Evolutionary conservation across 495 filamentous ascomycete species (phyloP), one percentile per base, ranked within the genome.

Genomic region (Staphylotrichum longicolle): DNA sequence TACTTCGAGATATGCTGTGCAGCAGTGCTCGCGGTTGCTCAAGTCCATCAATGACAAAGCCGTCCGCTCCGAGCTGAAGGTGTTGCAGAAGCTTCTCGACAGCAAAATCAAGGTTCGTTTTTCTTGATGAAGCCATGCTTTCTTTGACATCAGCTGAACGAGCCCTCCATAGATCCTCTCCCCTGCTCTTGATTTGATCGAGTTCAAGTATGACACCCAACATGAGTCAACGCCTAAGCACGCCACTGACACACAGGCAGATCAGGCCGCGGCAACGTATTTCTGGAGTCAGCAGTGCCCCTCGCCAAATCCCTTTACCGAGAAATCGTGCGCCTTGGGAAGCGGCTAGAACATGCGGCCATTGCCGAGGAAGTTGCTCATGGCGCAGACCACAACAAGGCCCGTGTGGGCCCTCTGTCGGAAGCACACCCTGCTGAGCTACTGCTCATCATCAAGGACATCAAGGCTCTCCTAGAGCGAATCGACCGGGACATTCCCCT

Each of bases 401-500:
- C 78, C 14, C 79, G 76, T 63, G 67, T 68, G 8, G 64, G 49
- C 41, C 63, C 58, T 15, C 58, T 68, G 56, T 63, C 72, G 2
- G 69, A 74, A 7, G 60, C 62, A 15, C 74, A 77, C 72, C 65
- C 80, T 44, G 76, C 78, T 27, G 86, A 94, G 70, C 75, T 96
- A 42, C 82, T 87, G 64, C 70, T 75, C 39, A 87, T 96, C 51
- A 85, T 91, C 54, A 72, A 74, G 30, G 90, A 91, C 50, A 95
- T 96, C 64, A 89, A 86, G 64, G 83, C 75, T 35, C 74, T 99
- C 14, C 82, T 98, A 8, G 70, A 70, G 20, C 84, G 88, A 5
- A 96, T 99, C 54, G 95, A 99, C 70, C 88, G 96, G 71, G 90
- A 93, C 30, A 91, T 99, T 15, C 93, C 94, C 5, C 80, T 96